Evolutionary conservation across 192 early-diverging fungal species (phyloP).

Genomic region (Paraglomus brasilianum): DNA sequence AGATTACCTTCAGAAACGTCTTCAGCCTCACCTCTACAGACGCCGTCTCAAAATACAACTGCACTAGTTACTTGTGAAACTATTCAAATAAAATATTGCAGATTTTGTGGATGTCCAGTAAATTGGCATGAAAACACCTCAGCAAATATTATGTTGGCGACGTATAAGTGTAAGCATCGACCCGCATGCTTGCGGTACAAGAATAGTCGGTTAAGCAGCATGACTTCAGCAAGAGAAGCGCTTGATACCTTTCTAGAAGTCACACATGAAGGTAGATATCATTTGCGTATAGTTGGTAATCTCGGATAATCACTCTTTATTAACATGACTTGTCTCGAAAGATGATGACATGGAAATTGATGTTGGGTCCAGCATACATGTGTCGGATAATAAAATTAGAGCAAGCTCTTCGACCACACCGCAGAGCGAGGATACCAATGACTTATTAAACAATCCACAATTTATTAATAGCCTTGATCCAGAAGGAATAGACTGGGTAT

Average conservation of each 20-base stretch:
- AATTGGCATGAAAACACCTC: slow-evolving; percentile 23
- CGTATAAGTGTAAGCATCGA: slow-evolving; percentile 31
- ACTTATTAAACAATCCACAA: neutral
- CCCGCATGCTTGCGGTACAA: slow-evolving; percentile 36
- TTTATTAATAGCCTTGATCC: slow-evolving; percentile 24
- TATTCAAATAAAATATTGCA: slow-evolving; percentile 32
- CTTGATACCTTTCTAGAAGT: slow-evolving; percentile 29
- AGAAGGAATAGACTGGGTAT: slow-evolving; percentile 45
- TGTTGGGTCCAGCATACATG: neutral
- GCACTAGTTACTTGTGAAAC: no score
- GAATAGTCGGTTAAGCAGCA: slow-evolving; percentile 32
- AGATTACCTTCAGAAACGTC: no score
- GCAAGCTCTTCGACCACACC: neutral
- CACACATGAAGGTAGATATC: slow-evolving; percentile 28
- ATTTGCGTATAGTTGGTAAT: neutral
- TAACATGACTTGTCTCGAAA: neutral
- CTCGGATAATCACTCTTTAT: slow-evolving; percentile 9
- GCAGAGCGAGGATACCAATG: neutral
- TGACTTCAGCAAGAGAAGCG: slow-evolving; percentile 32
- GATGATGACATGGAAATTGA: slow-evolving; percentile 27
- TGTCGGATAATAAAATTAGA: neutral
- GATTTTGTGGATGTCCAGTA: slow-evolving; percentile 40
- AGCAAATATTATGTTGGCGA: slow-evolving; percentile 7
- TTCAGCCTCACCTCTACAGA: no score
- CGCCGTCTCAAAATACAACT: no score